These are phyloP conservation scores for Blastobotrys americana DNA, from an alignment of 805 yeast genomes.

Conservation along the genomic window DNA sequence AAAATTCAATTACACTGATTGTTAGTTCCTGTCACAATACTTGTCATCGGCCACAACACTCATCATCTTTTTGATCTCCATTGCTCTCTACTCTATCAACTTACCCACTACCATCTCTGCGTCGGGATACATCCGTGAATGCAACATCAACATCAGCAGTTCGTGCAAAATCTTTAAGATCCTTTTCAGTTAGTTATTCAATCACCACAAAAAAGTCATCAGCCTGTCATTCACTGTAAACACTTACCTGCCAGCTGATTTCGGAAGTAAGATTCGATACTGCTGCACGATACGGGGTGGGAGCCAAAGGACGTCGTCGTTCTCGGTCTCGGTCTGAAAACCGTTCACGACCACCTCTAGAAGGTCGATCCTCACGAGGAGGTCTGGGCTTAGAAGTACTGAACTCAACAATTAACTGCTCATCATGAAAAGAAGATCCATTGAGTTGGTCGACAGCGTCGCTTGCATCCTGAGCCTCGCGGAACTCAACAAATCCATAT, in stretches of 20 bases:
- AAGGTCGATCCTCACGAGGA: neutral
- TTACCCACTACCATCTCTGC: conserved; percentile 33
- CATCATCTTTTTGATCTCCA: no score
- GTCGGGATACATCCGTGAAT: conserved; percentile 32
- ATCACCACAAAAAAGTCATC: no score
- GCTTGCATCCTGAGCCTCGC: conserved; percentile 26
- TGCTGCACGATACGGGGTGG: conserved; percentile 20
- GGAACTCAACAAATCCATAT: conserved; percentile 30
- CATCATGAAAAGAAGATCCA: conserved; percentile 31
- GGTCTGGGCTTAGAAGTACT: conserved; percentile 31
- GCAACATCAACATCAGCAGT: conserved; percentile 42
- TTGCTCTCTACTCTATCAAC: no score
- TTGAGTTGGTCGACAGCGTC: conserved; percentile 24
- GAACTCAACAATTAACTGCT: conserved; percentile 28
- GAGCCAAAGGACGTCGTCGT: conserved; percentile 14
- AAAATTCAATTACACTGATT: conserved; percentile 26
- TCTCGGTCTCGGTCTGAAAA: conserved; percentile 19
- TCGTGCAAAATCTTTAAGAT: conserved; percentile 60
- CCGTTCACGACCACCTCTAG: conserved; percentile 16
- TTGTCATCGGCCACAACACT: no score
- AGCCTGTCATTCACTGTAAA: no score
- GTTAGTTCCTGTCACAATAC: no score
- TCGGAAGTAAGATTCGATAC: conserved; percentile 24
- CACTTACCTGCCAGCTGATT: conserved; percentile 28
- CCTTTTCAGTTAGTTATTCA: no score